Evolutionary conservation across 257 asterid species (phyloP).

Genomic region (Penstemon davidsonii): DNA sequence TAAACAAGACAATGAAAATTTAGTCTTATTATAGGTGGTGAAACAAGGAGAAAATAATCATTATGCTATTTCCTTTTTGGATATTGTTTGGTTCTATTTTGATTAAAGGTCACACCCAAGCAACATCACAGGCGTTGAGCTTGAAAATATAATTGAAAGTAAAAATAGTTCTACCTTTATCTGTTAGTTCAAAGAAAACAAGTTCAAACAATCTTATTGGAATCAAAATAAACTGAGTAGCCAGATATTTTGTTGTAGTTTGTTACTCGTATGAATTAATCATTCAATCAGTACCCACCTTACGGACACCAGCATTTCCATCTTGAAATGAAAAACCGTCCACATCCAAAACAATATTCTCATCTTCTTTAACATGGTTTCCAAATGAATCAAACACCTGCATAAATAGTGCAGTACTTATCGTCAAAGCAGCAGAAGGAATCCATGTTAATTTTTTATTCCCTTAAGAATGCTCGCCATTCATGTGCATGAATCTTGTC

Average conservation of each 20-base stretch:
- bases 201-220: not conserved
- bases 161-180: not conserved
- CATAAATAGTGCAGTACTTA: not conserved
- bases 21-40: not conserved
- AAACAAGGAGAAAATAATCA: not conserved
- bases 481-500: slow-evolving; percentile 2
- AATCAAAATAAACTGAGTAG: not conserved
- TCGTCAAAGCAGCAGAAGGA: not conserved
- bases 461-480: not conserved
- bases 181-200: slow-evolving; percentile 4
- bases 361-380: slow-evolving; percentile 58
- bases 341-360: slow-evolving; percentile 32
- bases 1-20: not conserved
- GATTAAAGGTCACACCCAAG: not conserved
- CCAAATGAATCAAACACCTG: slow-evolving; percentile 61
- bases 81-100: not conserved
- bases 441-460: not conserved
- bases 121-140: not conserved
- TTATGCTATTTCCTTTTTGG: not conserved
- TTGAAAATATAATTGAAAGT: not conserved
- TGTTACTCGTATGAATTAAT: slow-evolving; percentile 7
- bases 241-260: not conserved
- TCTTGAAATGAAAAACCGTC: slow-evolving; percentile 59
- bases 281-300: slow-evolving; percentile 24
- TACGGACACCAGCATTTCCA: slow-evolving; percentile 25